phyloP scores from a whole-genome alignment of 139 green algal genomes.

The Coccomyxa sp. region DNA sequence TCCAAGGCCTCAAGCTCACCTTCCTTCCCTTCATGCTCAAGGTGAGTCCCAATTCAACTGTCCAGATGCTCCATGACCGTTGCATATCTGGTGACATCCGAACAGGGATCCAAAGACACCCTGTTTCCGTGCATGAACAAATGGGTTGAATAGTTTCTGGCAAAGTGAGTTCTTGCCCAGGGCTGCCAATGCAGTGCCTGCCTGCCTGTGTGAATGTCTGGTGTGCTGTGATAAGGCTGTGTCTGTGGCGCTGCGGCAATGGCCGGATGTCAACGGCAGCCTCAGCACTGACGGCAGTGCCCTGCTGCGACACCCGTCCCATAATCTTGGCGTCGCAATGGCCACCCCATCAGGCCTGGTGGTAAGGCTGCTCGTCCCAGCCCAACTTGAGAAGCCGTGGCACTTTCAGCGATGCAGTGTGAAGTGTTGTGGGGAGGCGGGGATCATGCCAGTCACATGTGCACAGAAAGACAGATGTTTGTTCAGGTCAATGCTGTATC shows the following conservation, averaged over 20 bases:
- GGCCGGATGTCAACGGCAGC: conserved; percentile 72
- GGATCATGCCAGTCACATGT: no score
- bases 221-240: conserved; percentile 65
- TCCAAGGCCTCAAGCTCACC: conserved; percentile 63
- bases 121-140: no score
- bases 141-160: no score
- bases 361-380: background rate
- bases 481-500: no score
- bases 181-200: no score
- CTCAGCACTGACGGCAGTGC: conserved; percentile 59
- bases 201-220: background rate
- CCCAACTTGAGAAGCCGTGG: no score
- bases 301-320: conserved; percentile 60
- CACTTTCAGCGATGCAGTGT: no score
- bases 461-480: background rate
- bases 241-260: conserved; percentile 55
- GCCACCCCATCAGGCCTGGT: conserved; percentile 70
- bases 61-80: no score
- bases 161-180: no score
- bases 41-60: background rate
- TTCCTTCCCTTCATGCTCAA: conserved; percentile 86
- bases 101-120: no score
- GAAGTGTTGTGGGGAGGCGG: no score
- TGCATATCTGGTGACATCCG: no score
- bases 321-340: conserved; percentile 92